Evolutionary conservation across 148 eudicot species (phyloP), one percentile per base, ranked within the genome.

Genomic region (Heliosperma pusillum): DNA sequence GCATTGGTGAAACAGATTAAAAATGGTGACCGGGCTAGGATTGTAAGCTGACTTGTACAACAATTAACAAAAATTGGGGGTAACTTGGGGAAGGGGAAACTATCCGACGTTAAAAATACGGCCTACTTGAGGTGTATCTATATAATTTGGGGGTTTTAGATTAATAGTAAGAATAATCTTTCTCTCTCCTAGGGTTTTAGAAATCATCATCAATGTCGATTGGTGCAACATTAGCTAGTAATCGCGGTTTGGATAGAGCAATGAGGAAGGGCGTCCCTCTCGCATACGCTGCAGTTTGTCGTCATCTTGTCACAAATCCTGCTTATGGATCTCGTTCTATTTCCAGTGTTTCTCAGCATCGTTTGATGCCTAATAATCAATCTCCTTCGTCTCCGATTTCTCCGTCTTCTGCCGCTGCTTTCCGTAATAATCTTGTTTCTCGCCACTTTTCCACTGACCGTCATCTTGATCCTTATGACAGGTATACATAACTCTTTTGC

Each of bases 381-480:
- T 76, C 62, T 60, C 61, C 59, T 6, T n/a, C 55, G 21, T 60
- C 89, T 77, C 63, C 50, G 40, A 57, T 74, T 73, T 45, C 80
- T 77, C 50, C 42, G 6, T 13, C 10, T 9, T 4, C 19, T 25
- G 4, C 19, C 17, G 4, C 42, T 22, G 50, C 17, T 56, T 17
- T 15, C 27, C 73, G 27, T 1, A 45, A 21, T 4, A 42, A 42
- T 10, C 45, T 42, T 47, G 59, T 12, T 24, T 50, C 75, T 5
- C 79, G 81, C 16, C 17, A 33, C 0, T 79, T 74, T 50, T 74
- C 82, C 10, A 21, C 69, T 27, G 22, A 66, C n/a, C 77, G 69
- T 33, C 63, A 59, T 16, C 56, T 79, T 33, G 82, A 79, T 69
- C 82, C 82, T 50, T 79, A 79, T 40, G 78, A 74, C 16, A 59